Conservation (phyloP, 2,329 filamentous ascomycete species). For the Fusarium lateritium region DNA sequence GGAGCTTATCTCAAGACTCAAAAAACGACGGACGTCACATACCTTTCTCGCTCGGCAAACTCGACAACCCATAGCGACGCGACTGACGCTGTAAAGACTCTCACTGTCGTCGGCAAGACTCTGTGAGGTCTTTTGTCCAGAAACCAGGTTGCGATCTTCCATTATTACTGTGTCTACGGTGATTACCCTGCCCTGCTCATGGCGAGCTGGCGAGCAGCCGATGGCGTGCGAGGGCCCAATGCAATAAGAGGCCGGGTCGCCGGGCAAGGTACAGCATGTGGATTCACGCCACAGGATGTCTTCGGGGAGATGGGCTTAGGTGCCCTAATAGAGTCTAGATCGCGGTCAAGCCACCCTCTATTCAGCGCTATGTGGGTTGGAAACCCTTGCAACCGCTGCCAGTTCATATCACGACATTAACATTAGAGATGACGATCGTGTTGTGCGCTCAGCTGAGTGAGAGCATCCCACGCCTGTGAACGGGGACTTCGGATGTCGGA, state of each 20-base stretch:
- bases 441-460: conserved; percentile 6
- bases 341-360: conserved; percentile 27
- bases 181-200: conserved; percentile 40
- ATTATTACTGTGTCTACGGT: conserved; percentile 8
- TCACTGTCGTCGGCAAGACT: conserved; percentile 35
- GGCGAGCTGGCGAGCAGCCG: conserved; percentile 50
- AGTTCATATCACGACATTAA: conserved; percentile 48
- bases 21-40: conserved; percentile 19
- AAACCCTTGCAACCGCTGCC: conserved; percentile 39
- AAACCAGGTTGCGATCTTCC: conserved; percentile 32
- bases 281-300: conserved; percentile 36
- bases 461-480: conserved; percentile 24
- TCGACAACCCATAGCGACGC: conserved; percentile 56
- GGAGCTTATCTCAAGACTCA: conserved; percentile 3
- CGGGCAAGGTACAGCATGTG: conserved; percentile 23
- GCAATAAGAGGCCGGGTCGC: conserved; percentile 47
- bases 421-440: conserved; percentile 43
- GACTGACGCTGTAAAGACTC: conserved; percentile 34
- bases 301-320: conserved; percentile 39
- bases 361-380: conserved; percentile 45
- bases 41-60: conserved; percentile 60
- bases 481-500: conserved; percentile 41
- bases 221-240: conserved; percentile 49
- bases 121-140: conserved; percentile 36
- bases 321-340: conserved; percentile 19